These are phyloP conservation scores for Starmerella scarabaei DNA, from an alignment of 805 yeast genomes.

Conservation along the genomic window DNA sequence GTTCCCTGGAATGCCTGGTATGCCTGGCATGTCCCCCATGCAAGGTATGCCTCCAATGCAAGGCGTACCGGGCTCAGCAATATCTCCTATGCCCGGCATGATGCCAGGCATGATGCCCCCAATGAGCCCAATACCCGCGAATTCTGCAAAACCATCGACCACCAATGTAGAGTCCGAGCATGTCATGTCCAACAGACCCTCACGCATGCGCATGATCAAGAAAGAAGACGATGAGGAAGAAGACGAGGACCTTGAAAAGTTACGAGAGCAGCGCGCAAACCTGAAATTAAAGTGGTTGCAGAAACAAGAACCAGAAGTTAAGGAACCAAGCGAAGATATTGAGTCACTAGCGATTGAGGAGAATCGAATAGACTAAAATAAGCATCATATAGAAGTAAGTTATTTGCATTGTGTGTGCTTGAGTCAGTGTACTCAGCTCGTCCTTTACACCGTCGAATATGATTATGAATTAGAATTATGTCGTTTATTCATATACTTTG, in stretches of 20 bases:
- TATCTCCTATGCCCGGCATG: neutral
- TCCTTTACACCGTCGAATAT: no score
- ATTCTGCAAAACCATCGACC: neutral
- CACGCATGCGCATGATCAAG: conserved; percentile 19
- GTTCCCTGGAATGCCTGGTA: neutral
- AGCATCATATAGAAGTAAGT: no score
- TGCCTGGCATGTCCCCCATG: neutral
- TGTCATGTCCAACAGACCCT: conserved; percentile 12
- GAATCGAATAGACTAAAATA: neutral
- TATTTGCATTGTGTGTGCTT: no score
- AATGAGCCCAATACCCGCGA: neutral
- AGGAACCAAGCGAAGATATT: neutral
- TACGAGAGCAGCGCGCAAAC: conserved; percentile 17
- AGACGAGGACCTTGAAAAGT: conserved; percentile 18
- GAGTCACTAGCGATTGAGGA: neutral
- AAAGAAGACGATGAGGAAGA: conserved; percentile 12
- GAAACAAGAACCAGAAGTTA: neutral
- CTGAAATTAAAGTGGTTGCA: conserved; percentile 19
- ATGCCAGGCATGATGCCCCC: neutral
- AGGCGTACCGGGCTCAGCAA: neutral
- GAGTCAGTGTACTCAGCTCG: no score
- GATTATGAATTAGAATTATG: no score
- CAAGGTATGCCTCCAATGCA: no score
- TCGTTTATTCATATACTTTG: no score
- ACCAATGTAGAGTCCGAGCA: neutral